Base-by-base conservation (phyloP, 768 basidiomycete genomes). In the Podaxis carcinomalis region DNA sequence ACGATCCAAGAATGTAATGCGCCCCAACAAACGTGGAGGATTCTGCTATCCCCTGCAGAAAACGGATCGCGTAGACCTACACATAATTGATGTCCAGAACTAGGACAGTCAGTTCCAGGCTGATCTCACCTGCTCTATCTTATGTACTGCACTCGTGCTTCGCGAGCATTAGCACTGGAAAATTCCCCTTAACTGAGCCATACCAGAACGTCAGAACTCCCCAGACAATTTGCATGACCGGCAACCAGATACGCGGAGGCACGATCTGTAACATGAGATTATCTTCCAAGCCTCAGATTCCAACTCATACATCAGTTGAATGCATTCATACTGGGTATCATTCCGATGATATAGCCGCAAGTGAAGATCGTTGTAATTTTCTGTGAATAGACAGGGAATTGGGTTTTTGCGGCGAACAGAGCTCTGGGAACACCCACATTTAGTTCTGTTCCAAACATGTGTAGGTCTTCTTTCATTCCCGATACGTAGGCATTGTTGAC, bases 21-120 rank as follows among this genome's bases (percentile, higher is more conserved):
- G 86, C 85, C 37, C 89, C 89, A 27, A 87, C 87, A 69, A 91
- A 92, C 1, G 88, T 91, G 6, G 88, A 89, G 0, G 88, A 82
- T 70, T 91, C 89, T 5, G 84, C 82, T 59, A 89, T 75, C 23
- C 86, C 90, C 70, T 89, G 88, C 57, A 90, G 80, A 68, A 91
- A 90, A 7, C 88, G 80, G 62, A 90, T 87, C 28, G 77, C 85
- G 69, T 85, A 88, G 54, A 90, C 73, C 86, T 87, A 56, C 47
- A 61, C 11, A 49, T 19, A 32, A 13, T 40, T 23, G 25, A 23
- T 14, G 14, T 46, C 14, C 23, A 32, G 21, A 49, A 49, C 16
- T n/a, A 50, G 23, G 42, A 32, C 27, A 56, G 42, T n/a, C 16
- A n/a, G 4, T 25, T 19, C 42, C 21, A 13, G 44, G 37, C 13